Conservation (phyloP, 2,329 filamentous ascomycete genomes). For the Colletotrichum siamense region DNA sequence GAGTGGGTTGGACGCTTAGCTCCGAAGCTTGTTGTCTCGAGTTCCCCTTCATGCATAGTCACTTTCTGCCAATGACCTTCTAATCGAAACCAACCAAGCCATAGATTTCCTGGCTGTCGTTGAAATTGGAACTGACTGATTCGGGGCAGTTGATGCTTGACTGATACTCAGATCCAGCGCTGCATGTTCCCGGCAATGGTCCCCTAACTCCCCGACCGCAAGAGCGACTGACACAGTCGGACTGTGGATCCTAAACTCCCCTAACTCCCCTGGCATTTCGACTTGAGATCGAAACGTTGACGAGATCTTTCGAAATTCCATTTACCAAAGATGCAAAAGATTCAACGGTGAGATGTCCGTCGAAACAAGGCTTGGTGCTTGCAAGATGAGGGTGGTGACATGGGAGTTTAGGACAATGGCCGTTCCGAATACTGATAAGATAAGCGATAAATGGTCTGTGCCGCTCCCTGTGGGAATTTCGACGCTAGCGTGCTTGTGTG, state of each 20-base stretch:
- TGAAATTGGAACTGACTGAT: background rate
- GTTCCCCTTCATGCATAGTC: background rate
- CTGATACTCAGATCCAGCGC: background rate
- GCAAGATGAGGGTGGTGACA: background rate
- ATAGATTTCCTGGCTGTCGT: background rate
- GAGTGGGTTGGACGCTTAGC: background rate
- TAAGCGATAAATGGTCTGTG: background rate
- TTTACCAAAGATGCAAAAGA: background rate
- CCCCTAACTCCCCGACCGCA: background rate
- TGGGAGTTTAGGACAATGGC: background rate
- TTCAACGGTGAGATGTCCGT: background rate
- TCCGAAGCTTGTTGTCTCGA: background rate
- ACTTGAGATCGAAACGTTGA: background rate
- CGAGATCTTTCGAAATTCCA: background rate
- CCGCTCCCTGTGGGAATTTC: background rate
- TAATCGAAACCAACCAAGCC: background rate
- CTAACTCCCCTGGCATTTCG: background rate
- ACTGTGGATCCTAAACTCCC: background rate
- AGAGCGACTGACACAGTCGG: background rate
- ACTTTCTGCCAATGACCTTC: background rate
- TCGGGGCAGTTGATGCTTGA: background rate
- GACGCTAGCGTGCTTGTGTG: slow-evolving; percentile 1
- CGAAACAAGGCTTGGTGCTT: background rate
- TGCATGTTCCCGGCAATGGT: background rate
- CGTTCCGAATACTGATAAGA: background rate